Evolutionary conservation across 2,329 filamentous ascomycete genomes (phyloP).

Genomic region (Magnaporthales sp.): DNA sequence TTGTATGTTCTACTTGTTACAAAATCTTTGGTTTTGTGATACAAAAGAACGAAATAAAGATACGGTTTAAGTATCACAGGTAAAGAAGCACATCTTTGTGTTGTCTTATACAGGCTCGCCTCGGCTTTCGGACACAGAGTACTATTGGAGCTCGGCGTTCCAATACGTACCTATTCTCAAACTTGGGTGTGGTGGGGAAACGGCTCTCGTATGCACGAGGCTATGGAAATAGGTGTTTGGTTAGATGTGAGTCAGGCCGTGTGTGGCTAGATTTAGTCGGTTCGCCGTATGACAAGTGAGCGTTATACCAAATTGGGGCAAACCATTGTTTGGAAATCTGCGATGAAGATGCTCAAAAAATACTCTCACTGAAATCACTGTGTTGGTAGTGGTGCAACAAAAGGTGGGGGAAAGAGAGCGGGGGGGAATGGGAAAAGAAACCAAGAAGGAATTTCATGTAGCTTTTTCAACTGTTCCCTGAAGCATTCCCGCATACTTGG

Average conservation of each 20-base stretch:
- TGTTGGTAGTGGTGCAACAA: too few relatives aligned
- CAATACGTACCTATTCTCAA: too few relatives aligned
- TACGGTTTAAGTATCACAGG: not conserved
- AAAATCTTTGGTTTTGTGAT: not conserved
- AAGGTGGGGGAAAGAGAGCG: too few relatives aligned
- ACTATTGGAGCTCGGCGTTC: not conserved
- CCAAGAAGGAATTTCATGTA: too few relatives aligned
- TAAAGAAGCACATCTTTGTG: not conserved
- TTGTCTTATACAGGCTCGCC: not conserved
- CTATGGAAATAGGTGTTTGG: not conserved
- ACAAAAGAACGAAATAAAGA: not conserved
- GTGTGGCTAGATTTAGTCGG: not conserved
- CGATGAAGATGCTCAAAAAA: too few relatives aligned
- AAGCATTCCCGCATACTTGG: too few relatives aligned
- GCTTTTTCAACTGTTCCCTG: too few relatives aligned
- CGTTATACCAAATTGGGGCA: not conserved
- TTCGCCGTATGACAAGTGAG: not conserved
- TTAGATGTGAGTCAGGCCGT: not conserved
- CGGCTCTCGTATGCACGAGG: not conserved
- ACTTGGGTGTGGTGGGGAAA: not conserved
- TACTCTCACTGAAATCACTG: too few relatives aligned
- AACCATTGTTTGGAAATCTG: too few relatives aligned
- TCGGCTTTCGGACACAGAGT: not conserved
- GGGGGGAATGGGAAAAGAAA: too few relatives aligned
- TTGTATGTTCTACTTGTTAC: not conserved